These are phyloP conservation scores for Globisporangium cystogenes DNA, from an alignment of 352 stramenopile species.

Conservation along the genomic window DNA sequence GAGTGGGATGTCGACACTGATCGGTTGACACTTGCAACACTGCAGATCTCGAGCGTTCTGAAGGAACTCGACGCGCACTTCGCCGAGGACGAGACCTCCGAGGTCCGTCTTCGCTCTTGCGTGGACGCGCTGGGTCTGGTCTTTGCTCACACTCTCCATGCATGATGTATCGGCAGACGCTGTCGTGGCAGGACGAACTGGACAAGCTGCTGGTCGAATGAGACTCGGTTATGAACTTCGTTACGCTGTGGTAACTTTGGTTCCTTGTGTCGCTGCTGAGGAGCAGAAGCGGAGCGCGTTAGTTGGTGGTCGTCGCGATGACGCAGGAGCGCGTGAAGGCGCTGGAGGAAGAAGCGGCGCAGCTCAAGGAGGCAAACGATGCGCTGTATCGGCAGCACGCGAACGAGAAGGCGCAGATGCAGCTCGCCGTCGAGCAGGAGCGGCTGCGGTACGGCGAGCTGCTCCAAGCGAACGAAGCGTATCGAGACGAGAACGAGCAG, in stretches of 20 bases:
- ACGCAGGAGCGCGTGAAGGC: constrained; percentile 22
- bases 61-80: neutral
- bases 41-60: neutral
- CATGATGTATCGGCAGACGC: too few species aligned
- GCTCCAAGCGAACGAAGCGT: constrained; percentile 31
- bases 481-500: constrained; percentile 51
- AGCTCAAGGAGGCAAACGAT: constrained; percentile 52
- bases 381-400: constrained; percentile 55
- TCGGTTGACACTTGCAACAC: neutral
- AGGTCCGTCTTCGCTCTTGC: neutral
- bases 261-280: too few species aligned
- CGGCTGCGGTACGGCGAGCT: constrained; percentile 36
- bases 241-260: too few species aligned
- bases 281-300: too few species aligned
- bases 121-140: too few species aligned
- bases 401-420: constrained; percentile 76
- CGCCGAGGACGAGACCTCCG: neutral
- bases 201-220: too few species aligned
- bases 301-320: constrained; percentile 7
- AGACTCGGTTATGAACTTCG: too few species aligned
- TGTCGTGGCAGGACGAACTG: neutral
- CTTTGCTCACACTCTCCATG: too few species aligned
- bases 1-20: neutral
- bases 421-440: constrained; percentile 66
- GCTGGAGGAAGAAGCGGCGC: constrained; percentile 46